These are phyloP conservation scores for Colletotrichum graminicola DNA, from an alignment of 2,329 filamentous ascomycete genomes.

Conservation along the genomic window DNA sequence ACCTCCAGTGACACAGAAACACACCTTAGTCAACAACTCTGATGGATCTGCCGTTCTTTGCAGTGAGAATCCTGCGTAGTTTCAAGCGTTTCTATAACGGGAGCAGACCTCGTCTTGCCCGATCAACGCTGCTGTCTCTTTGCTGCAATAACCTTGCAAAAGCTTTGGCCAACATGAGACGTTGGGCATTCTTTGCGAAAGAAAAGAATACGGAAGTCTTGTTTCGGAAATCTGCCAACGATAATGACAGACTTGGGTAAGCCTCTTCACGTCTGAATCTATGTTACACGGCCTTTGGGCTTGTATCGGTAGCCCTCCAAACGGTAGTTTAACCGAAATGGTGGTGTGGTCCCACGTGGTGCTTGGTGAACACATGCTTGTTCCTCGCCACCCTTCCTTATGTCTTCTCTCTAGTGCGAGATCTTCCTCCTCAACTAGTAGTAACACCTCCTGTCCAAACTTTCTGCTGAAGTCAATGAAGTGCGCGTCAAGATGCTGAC, in stretches of 20 bases:
- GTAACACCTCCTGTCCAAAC: conserved; percentile 23
- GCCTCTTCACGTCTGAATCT: conserved; percentile 19
- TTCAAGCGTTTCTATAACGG: too few relatives aligned
- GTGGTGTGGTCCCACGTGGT: not conserved
- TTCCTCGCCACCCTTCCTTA: not conserved
- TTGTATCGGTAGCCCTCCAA: not conserved
- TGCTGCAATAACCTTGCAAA: not conserved
- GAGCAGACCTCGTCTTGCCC: not conserved
- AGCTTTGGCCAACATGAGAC: not conserved
- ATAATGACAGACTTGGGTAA: not conserved
- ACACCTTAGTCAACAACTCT: not conserved
- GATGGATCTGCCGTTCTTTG: not conserved
- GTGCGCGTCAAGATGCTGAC: too few relatives aligned
- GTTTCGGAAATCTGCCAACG: not conserved
- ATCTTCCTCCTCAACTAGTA: not conserved
- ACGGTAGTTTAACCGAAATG: not conserved
- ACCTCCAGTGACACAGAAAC: not conserved
- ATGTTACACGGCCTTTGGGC: not conserved
- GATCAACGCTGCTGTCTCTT: not conserved
- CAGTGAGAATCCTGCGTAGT: too few relatives aligned
- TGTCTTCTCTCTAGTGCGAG: not conserved
- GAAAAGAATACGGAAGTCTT: too few relatives aligned
- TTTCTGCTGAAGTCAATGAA: conserved; percentile 22
- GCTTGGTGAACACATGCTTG: not conserved
- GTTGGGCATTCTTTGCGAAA: not conserved